These are phyloP conservation scores for Coccomyxa sp. DNA, from an alignment of 139 green algal genomes.

Conservation along the genomic window DNA sequence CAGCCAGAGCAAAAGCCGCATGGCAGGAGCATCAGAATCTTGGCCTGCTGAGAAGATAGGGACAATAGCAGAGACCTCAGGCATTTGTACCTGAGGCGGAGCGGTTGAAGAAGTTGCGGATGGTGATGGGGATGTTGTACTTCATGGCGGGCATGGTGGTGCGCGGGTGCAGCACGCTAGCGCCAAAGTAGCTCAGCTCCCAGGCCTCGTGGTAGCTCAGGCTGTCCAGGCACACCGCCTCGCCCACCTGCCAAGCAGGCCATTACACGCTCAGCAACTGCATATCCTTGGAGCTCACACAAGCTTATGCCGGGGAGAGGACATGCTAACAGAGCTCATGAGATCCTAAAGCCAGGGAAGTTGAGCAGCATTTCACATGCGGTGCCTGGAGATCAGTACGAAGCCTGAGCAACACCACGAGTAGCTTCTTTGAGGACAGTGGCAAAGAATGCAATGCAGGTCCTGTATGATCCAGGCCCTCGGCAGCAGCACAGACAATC, in stretches of 20 bases:
- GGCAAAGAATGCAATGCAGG: background rate
- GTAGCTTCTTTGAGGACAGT: too few relatives aligned
- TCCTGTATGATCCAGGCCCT: background rate
- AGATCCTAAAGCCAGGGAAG: background rate
- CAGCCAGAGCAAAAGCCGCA: too few relatives aligned
- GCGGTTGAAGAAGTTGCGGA: slow-evolving; percentile 97
- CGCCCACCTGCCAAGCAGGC: slow-evolving; percentile 41
- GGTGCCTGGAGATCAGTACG: too few relatives aligned
- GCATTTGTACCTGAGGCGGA: slow-evolving; percentile 39
- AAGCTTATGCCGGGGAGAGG: too few relatives aligned
- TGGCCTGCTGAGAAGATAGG: background rate
- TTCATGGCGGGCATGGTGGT: slow-evolving; percentile 95
- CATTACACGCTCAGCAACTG: background rate
- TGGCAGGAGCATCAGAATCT: too few relatives aligned
- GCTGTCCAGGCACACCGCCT: slow-evolving; percentile 67
- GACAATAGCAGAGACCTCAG: background rate
- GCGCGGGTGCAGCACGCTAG: slow-evolving; percentile 95
- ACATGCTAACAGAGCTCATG: background rate
- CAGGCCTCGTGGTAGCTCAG: slow-evolving; percentile 95
- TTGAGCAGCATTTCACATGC: background rate
- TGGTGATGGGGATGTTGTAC: slow-evolving; percentile 90
- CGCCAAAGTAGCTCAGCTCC: slow-evolving; percentile 98
- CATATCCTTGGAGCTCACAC: background rate
- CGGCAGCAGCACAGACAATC: too few relatives aligned
- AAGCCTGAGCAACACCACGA: too few relatives aligned